Evolutionary conservation across 345 rosid genomes (phyloP), one percentile per base, ranked within the genome.

Genomic region (Triadica sebifera): DNA sequence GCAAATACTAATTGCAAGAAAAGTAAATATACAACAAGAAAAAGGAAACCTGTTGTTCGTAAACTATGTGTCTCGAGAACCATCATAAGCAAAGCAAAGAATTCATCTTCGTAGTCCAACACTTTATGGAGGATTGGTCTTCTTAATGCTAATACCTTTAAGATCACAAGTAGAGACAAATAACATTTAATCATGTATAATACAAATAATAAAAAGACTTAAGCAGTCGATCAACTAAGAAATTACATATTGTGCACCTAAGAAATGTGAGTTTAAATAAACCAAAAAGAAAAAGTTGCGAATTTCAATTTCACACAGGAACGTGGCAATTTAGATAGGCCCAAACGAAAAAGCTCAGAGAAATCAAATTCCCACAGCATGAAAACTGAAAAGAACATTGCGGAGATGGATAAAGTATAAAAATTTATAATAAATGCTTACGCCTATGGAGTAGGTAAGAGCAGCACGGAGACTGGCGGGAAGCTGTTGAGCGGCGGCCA

Each of bases 401-500:
- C 12, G 25, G 13, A 29, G 29, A 65, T 3, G 3, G 25, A 45
- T 29, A 56, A 56, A 38, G 15, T 39, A 55, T 34, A 3, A 22
- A 41, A 52, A 17, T 38, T 38, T 12, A 12, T 37, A 12, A 0
- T 17, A 9, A n/a, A 7, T 22, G 80, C 71, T 74, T 87, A 95
- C 99, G 67, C 99, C 99, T 65, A 91, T 78, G 41, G 99, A 95
- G 79, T 95, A 95, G 51, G 98, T 88, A 67, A 95, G 91, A 72
- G 99, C 99, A 37, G 93, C 93, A 0, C 99, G 97, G 71, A 95
- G 93, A 83, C 99, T 95, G 82, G 96, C 86, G 9, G 99, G 99
- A 50, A 95, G 98, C 78, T 95, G 99, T 68, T 95, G 99, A 61
- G 99, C 99, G 3, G 99, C 99, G 69, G 98, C 93, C 98, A 95